Evolutionary conservation across 345 rosid genomes (phyloP), one percentile per base, ranked within the genome.

Genomic region (Melastoma malabathricum): DNA sequence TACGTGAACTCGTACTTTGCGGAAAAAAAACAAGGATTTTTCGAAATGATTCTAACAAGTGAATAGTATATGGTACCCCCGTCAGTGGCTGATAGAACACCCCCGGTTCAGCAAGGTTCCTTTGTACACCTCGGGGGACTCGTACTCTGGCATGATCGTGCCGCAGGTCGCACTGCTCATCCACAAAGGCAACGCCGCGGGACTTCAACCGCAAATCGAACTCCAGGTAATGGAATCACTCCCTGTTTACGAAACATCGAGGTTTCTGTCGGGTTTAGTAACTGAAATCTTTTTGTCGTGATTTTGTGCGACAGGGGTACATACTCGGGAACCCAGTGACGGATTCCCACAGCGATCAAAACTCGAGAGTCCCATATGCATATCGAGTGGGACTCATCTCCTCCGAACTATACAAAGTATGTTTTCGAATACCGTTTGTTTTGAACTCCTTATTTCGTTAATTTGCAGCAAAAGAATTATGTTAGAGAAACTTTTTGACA

Each of bases 121-220:
- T 6, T 64, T 75, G 7, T 75, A 72, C 55, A 54, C 69, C 6
- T 44, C 64, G 3, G 81, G 81, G 2, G 81, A 75, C 54, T 75
- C 81, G 4, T 72, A 72, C 29, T 69, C 79, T 0, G 75, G 79
- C 65, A 56, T 61, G 49, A 75, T 68, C 43, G 75, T 74, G 4
- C 75, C 79, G 1, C 53, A 58, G n/a, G 41, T 70, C 3, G 31
- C 70, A 15, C 45, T 47, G 17, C 56, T 51, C 22, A 14, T 56
- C 41, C 45, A 51, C 0, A 4, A 66, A 18, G 67, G 76, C 55
- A 64, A 13, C 44, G 44, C 6, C 10, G 61, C 46, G 4, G 66
- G 60, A 15, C 58, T 19, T 1, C 10, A 23, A 51, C 76, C 70
- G 10, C 5, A n/a, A 17, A 12, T 64, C 45, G 55, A 60, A 48